Conservation (phyloP, 1,139 yeast genomes). For the Hansenula lynferdii region DNA sequence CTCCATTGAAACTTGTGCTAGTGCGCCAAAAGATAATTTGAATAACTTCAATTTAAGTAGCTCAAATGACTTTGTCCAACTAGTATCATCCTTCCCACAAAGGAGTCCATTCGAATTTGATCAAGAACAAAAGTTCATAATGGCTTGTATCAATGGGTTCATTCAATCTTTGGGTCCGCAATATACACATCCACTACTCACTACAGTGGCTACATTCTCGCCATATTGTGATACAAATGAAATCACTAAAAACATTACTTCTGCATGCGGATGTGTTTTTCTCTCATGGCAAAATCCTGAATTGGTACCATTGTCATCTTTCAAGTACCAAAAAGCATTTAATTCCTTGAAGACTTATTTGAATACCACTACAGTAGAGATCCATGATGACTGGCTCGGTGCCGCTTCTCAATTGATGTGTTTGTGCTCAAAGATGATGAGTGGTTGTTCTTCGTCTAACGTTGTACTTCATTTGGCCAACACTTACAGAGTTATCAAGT, state of each 20-base stretch:
- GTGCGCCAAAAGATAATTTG: too few relatives aligned
- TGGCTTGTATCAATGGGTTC: conserved; percentile 32
- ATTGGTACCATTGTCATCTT: conserved; percentile 5
- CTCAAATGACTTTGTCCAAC: too few relatives aligned
- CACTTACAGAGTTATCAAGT: conserved; percentile 24
- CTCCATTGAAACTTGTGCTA: too few relatives aligned
- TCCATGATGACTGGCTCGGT: conserved; percentile 32
- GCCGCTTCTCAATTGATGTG: conserved; percentile 34
- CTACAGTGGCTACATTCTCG: conserved; percentile 33
- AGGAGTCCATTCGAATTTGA: too few relatives aligned
- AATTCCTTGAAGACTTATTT: neutral
- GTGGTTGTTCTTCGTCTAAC: conserved; percentile 25
- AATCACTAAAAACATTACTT: conserved; percentile 30
- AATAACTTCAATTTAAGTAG: too few relatives aligned
- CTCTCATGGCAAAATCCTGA: conserved; percentile 26
- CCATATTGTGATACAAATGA: conserved; percentile 26
- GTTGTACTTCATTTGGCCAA: conserved; percentile 27
- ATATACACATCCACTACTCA: conserved; percentile 34
- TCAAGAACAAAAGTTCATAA: conserved; percentile 23
- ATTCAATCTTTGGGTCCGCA: conserved; percentile 38
- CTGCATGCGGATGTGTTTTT: conserved; percentile 35
- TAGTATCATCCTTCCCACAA: too few relatives aligned
- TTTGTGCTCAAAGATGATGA: conserved; percentile 29
- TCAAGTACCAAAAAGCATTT: conserved; percentile 7
- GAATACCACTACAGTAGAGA: too few relatives aligned